phyloP scores from a whole-genome alignment of 2,329 filamentous ascomycete genomes.

The Trichoderma sp. region DNA sequence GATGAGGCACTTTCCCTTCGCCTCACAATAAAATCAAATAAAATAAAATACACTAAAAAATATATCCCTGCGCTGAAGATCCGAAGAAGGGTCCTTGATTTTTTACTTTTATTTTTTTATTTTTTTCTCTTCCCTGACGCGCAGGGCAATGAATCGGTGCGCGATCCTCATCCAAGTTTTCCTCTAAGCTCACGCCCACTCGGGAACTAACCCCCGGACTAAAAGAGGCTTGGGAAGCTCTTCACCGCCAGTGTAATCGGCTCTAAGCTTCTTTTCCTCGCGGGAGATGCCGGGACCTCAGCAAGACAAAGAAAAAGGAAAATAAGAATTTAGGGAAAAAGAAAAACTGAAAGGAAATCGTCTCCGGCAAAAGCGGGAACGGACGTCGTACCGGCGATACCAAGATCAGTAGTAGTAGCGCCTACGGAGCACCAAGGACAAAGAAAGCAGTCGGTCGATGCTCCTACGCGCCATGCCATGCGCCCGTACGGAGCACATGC shows the following conservation, averaged over 20 bases:
- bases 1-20: background rate
- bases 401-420: background rate
- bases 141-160: constrained; percentile 11
- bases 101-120: background rate
- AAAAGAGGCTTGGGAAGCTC: constrained; percentile 14
- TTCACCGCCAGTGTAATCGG: constrained; percentile 22
- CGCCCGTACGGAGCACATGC: constrained; percentile 3
- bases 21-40: background rate
- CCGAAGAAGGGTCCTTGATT: background rate
- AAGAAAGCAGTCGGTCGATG: constrained; percentile 1
- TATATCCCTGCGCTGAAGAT: background rate
- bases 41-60: background rate
- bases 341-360: background rate
- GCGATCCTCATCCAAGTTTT: constrained; percentile 44
- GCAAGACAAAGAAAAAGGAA: background rate
- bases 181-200: constrained; percentile 14
- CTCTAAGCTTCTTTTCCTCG: background rate
- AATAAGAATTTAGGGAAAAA: background rate
- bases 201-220: background rate
- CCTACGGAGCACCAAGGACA: background rate
- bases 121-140: background rate
- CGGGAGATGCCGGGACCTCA: constrained; percentile 1
- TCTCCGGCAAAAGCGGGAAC: constrained; percentile 18
- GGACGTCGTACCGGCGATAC: background rate
- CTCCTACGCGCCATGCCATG: constrained; percentile 5